Percentiles rank a stretch among this genome's conserved stretches.
These are phyloP conservation scores for Coriolopsis trogii DNA, from an alignment of 1,284 basidiomycete genomes.

Conservation along the genomic window DNA sequence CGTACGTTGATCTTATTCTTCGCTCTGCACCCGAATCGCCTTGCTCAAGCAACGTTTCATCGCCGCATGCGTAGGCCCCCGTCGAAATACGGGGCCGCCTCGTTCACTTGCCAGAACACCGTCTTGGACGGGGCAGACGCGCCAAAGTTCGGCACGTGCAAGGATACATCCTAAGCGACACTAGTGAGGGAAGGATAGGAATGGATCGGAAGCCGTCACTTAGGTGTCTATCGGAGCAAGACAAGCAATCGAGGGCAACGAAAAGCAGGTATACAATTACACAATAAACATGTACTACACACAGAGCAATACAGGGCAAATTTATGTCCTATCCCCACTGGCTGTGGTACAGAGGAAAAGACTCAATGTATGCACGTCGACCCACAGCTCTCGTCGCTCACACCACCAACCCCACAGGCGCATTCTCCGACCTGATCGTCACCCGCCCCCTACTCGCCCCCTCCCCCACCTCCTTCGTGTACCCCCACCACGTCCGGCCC, in stretches of 20 bases:
- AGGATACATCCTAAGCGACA: constrained; percentile 22
- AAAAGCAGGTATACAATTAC: background rate
- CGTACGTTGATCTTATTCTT: constrained; percentile 26
- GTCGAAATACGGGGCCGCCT: constrained; percentile 31
- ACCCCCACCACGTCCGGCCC: constrained; percentile 19
- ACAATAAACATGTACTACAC: background rate
- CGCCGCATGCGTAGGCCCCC: constrained; percentile 29
- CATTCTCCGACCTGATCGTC: constrained; percentile 13
- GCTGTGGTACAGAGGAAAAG: no score
- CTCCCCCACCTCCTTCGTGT: background rate
- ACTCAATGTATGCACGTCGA: no score
- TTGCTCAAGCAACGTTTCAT: background rate
- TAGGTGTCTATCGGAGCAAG: no score
- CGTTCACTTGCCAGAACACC: constrained; percentile 38
- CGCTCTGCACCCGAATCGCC: background rate
- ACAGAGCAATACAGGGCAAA: background rate
- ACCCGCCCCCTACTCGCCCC: constrained; percentile 10
- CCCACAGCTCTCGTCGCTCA: no score
- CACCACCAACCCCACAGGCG: constrained; percentile 4
- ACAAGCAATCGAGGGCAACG: background rate
- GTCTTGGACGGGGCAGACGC: constrained; percentile 35
- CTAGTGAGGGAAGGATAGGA: background rate
- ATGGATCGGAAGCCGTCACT: background rate
- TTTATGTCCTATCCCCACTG: no score
- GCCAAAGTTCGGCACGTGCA: constrained; percentile 34